Conservation (phyloP, 2,329 filamentous ascomycete genomes). For the Blastomyces gilchristii region DNA sequence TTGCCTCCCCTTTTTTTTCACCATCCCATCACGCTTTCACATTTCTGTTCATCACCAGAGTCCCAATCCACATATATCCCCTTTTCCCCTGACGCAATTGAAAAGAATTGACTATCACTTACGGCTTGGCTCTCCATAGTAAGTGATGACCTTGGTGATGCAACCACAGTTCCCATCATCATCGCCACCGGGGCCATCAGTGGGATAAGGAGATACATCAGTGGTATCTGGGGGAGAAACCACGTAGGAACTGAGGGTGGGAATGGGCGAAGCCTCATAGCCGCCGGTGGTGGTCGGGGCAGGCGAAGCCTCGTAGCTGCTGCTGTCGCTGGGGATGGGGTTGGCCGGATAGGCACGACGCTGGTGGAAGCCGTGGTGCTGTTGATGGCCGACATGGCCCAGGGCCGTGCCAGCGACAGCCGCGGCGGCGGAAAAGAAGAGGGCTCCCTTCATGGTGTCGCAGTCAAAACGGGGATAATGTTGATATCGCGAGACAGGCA, state of each 20-base stretch:
- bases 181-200: neutral
- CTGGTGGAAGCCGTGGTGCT: slow-evolving; percentile 48
- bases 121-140: slow-evolving; percentile 58
- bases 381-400: slow-evolving; percentile 48
- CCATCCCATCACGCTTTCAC: slow-evolving; percentile 18
- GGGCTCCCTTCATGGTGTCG: slow-evolving; percentile 62
- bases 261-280: neutral
- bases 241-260: neutral
- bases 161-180: slow-evolving; percentile 48
- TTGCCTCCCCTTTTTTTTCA: slow-evolving; percentile 16
- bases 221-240: neutral
- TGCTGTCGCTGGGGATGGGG: slow-evolving; percentile 13
- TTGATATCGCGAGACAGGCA: slow-evolving; percentile 5
- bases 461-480: slow-evolving; percentile 17
- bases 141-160: slow-evolving; percentile 63
- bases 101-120: slow-evolving; percentile 20
- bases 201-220: neutral
- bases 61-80: neutral
- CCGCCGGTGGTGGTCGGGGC: neutral
- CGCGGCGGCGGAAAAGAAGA: slow-evolving; percentile 53
- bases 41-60: neutral
- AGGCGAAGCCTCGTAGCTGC: neutral
- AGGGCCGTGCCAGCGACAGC: slow-evolving; percentile 42
- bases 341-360: slow-evolving; percentile 37
- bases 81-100: neutral